A percentile compares a stretch with the other conserved stretches of the same genome.
Conservation (phyloP, 2,329 filamentous ascomycete species). For the Aspergillus japonicus region DNA sequence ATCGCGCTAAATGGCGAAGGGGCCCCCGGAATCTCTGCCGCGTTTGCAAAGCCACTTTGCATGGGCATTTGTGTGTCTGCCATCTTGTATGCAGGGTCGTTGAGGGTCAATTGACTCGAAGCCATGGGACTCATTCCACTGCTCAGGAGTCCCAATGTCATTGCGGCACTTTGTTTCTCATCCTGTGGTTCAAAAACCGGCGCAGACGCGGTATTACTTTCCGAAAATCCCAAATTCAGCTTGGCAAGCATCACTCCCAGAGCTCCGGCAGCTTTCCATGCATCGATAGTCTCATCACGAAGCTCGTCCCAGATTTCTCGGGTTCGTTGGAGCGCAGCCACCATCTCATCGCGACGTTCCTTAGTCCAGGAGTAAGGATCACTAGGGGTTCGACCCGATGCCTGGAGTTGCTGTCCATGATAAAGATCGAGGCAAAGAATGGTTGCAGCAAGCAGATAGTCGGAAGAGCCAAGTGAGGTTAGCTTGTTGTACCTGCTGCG, state of each 20-base stretch:
- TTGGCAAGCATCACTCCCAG: constrained; percentile 84
- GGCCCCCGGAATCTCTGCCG: constrained; percentile 41
- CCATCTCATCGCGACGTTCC: constrained; percentile 67
- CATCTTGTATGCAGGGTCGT: constrained; percentile 31
- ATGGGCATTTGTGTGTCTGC: constrained; percentile 29
- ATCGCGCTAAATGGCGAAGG: constrained; percentile 54
- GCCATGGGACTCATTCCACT: constrained; percentile 57
- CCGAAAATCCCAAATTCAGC: constrained; percentile 50
- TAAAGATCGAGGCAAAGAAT: constrained; percentile 80
- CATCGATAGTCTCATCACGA: constrained; percentile 78
- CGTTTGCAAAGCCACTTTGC: constrained; percentile 24
- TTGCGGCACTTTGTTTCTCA: constrained; percentile 64
- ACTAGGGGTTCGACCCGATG: constrained; percentile 33
- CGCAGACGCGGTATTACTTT: constrained; percentile 20
- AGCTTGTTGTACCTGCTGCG: constrained; percentile 75
- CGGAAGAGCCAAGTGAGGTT: constrained; percentile 74
- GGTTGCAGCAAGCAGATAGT: constrained; percentile 84
- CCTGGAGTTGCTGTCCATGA: constrained; percentile 47
- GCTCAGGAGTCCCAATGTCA: constrained; percentile 69
- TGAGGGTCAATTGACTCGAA: constrained; percentile 30
- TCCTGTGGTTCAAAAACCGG: constrained; percentile 46
- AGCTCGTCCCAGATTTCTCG: constrained; percentile 77
- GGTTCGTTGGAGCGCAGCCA: constrained; percentile 69
- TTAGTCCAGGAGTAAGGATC: constrained; percentile 49
- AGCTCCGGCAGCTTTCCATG: constrained; percentile 78